Evolutionary conservation across 441 rosid species (phyloP), one percentile per base, ranked within the genome.

Genomic region (Pelargonium citronellum): DNA sequence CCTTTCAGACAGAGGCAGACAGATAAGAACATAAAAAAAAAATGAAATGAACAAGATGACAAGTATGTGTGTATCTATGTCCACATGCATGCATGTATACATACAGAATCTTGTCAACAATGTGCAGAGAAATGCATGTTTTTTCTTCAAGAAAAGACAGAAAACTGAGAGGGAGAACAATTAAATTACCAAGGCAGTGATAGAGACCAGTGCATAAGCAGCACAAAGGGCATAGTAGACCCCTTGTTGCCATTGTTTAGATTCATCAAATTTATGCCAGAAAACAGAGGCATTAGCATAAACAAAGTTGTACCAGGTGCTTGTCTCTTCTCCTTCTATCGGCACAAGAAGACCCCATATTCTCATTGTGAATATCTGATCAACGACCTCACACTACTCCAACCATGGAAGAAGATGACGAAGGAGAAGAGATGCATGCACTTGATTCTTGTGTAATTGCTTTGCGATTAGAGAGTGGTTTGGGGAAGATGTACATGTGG

Each of bases 171-270:
- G 12, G 19, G 30, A 4, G 44, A 27, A 3, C 49, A 20, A 30
- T 34, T 0, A 0, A 9, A 71, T 22, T 27, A 75, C 79, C 57
- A 75, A 27, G 47, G 79, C 79, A 24, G 71, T 4, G 63, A 46
- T n/a, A 62, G 79, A 67, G 37, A 75, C 74, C 19, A 75, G 64
- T 3, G 75, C 75, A 73, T 75, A 75, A 30, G 72, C 67, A 22
- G 62, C 75, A 37, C 79, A 71, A 11, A 75, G 71, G 51, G 2
- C 12, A 58, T 67, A 75, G 63, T 43, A 71, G 43, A 75, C 64
- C 43, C 74, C 74, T 30, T 71, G 55, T 39, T 75, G 79, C 71
- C 74, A 75, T 57, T 68, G 68, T 22, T 57, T 41, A 13, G 71
- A 71, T 41, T 71, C 74, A 66, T 71, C 69, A 43, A 75, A 53